These are phyloP conservation scores for Cercis canadensis DNA, from an alignment of 306 rosid genomes.

Conservation along the genomic window DNA sequence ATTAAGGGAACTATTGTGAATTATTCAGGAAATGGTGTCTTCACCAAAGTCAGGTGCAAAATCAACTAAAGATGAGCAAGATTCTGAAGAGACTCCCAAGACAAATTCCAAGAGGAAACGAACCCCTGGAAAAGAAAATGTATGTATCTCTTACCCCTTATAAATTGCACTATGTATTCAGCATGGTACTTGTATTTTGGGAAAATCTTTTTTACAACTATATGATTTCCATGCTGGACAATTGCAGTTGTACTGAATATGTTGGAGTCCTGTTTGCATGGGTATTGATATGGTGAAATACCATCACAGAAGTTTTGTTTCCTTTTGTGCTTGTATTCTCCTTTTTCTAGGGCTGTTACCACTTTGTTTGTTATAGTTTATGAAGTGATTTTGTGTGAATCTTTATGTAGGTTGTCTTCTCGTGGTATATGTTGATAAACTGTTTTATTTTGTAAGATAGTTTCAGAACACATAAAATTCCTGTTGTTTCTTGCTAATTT, in stretches of 20 bases:
- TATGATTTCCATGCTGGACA: constrained; percentile 19
- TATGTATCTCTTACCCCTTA: constrained; percentile 20
- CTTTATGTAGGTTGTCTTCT: too few species aligned
- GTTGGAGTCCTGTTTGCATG: background rate
- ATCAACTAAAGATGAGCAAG: constrained; percentile 53
- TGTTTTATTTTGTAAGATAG: too few species aligned
- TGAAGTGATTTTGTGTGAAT: too few species aligned
- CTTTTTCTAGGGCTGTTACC: background rate
- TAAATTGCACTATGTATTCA: background rate
- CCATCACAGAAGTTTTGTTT: background rate
- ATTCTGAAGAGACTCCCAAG: constrained; percentile 59
- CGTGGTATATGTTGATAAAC: too few species aligned
- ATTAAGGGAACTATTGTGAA: constrained; percentile 26
- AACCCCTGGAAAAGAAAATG: constrained; percentile 67
- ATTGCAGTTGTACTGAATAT: constrained; percentile 4
- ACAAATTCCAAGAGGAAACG: constrained; percentile 74
- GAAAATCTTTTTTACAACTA: constrained; percentile 6
- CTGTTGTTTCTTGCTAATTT: constrained; percentile 25
- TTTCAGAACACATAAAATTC: constrained; percentile 3
- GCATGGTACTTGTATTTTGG: background rate
- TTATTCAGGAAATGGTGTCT: constrained; percentile 53
- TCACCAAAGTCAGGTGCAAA: constrained; percentile 54
- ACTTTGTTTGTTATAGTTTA: background rate
- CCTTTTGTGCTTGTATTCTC: background rate
- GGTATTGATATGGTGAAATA: too few species aligned